These are phyloP conservation scores for Dactylellina leptospora DNA, from an alignment of 2,329 filamentous ascomycete genomes.

Conservation along the genomic window DNA sequence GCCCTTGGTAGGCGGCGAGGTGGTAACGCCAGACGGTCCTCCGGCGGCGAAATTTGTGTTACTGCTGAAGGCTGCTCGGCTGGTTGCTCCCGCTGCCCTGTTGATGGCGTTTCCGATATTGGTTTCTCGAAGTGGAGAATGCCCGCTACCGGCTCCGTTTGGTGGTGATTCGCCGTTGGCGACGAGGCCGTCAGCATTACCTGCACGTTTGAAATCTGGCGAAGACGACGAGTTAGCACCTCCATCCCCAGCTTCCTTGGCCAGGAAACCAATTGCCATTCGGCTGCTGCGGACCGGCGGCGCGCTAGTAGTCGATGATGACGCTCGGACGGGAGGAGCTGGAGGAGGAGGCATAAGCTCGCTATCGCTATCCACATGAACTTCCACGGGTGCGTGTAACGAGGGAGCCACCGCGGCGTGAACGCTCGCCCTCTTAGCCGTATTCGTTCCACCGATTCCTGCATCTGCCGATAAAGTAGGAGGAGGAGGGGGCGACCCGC, in stretches of 20 bases:
- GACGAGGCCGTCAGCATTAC: conserved; percentile 24
- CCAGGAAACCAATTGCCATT: conserved; percentile 53
- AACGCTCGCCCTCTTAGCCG: conserved; percentile 41
- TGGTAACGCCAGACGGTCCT: conserved; percentile 35
- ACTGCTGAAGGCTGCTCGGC: conserved; percentile 18
- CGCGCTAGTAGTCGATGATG: conserved; percentile 48
- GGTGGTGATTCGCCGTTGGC: conserved; percentile 9
- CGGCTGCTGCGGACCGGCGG: conserved; percentile 53
- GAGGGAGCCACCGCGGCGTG: conserved; percentile 25
- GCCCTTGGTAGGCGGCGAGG: conserved; percentile 49
- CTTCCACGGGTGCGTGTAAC: conserved; percentile 49
- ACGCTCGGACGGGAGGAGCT: conserved; percentile 39
- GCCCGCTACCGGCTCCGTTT: conserved; percentile 7
- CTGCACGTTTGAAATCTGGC: conserved; percentile 50
- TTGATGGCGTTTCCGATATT: conserved; percentile 50
- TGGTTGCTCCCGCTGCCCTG: conserved; percentile 28
- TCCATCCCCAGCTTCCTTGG: conserved; percentile 52
- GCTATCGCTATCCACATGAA: conserved; percentile 53
- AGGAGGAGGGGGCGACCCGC: conserved; percentile 33
- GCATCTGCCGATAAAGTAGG: conserved; percentile 34
- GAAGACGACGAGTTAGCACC: conserved; percentile 53
- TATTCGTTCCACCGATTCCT: conserved; percentile 36
- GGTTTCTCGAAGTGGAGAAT: conserved; percentile 51
- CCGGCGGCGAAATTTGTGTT: conserved; percentile 20
- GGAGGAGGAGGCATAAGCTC: conserved; percentile 52